Evolutionary conservation across 2,329 filamentous ascomycete genomes (phyloP), one percentile per base, ranked within the genome.

Genomic region (Ilyonectria destructans): DNA sequence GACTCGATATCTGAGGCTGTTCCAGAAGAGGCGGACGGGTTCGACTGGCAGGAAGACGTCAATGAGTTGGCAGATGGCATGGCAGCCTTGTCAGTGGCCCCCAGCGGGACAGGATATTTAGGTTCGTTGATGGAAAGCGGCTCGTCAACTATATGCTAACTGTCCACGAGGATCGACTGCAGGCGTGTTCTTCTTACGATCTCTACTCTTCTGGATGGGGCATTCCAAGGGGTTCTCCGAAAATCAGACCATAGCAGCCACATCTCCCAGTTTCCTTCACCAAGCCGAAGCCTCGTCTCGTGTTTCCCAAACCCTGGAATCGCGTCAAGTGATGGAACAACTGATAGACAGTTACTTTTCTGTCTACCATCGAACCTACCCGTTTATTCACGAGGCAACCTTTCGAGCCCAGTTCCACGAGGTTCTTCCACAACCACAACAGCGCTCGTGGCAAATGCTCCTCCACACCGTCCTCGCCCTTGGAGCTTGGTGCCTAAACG

Each of bases 361-460:
- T 2, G 70, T 81, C n/a, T 85, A 85, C 67, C 83, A 86, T 69
- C 70, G 79, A 9, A 80, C 80, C 4, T 86, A 85, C 60, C 85
- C 84, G 0, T 80, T 86, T 31, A 70, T 86, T 3, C 83, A 86
- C 66, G 84, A 86, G 64, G 77, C 80, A 2, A 83, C 81, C 0
- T 86, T 86, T 62, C 77, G 82, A 21, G 82, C 79, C 12, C 74
- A 79, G 69, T 76, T 75, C 46, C 80, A 79, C 78, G 77, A 69
- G 75, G 70, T 79, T 23, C 73, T 77, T 37, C 73, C 77, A 8
- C 74, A 75, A 10, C 78, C 79, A 7, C 58, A 73, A 19, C 71
- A 72, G 31, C 69, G 73, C 21, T 79, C 77, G 13, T 81, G 79
- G 78, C 71, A 80, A 56, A 77, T 81, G 64, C 71, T 83, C 3